These are phyloP conservation scores for Trypanosoma caninum DNA, from an alignment of 208 protist species.

Conservation along the genomic window DNA sequence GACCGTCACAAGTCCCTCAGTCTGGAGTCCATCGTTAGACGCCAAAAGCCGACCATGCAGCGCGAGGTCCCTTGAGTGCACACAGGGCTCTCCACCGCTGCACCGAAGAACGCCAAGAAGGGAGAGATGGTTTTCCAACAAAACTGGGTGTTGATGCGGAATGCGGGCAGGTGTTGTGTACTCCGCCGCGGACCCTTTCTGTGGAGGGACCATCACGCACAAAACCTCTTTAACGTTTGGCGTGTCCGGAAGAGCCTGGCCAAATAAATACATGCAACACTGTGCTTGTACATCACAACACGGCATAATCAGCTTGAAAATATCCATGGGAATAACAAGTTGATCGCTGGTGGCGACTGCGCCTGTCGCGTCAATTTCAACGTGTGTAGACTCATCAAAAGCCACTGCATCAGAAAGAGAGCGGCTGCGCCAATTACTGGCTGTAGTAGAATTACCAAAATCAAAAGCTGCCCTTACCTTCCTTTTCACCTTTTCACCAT, in stretches of 20 bases:
- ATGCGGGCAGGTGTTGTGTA: conserved; percentile 61
- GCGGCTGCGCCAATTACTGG: conserved; percentile 83
- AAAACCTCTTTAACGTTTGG: conserved; percentile 88
- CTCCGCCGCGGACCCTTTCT: conserved; percentile 67
- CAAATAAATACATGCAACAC: conserved; percentile 83
- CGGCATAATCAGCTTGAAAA: conserved; percentile 68
- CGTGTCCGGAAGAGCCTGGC: conserved; percentile 73
- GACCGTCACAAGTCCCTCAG: conserved; percentile 36
- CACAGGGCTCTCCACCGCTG: conserved; percentile 53
- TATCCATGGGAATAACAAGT: conserved; percentile 77
- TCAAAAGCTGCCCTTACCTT: conserved; percentile 85
- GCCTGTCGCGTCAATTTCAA: conserved; percentile 58
- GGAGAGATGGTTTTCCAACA: conserved; percentile 69
- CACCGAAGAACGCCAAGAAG: conserved; percentile 77
- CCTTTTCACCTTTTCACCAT: conserved; percentile 70
- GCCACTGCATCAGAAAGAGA: conserved; percentile 73
- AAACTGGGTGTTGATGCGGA: conserved; percentile 47
- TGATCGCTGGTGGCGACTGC: conserved; percentile 74
- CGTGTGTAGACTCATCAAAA: conserved; percentile 57
- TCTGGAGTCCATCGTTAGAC: conserved; percentile 60
- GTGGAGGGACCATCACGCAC: conserved; percentile 83
- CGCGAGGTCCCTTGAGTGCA: conserved; percentile 80
- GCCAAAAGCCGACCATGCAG: conserved; percentile 69
- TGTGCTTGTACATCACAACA: conserved; percentile 84
- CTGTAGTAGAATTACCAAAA: conserved; percentile 62